Base-by-base conservation (phyloP, 306 rosid species). In the Senna tora region DNA sequence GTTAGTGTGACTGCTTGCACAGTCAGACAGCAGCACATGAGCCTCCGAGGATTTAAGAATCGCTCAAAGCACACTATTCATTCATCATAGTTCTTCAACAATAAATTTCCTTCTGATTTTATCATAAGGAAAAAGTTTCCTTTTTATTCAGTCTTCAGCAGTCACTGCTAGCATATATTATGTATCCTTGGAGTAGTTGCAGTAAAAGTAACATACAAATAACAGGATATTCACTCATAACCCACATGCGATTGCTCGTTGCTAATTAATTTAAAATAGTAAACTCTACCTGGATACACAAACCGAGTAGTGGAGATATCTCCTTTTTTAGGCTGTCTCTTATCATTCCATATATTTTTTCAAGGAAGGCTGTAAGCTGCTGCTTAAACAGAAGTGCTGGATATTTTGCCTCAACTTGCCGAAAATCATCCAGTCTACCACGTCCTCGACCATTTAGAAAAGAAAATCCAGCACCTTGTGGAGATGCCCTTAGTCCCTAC, bases 301-400 rank as follows among this genome's bases (percentile, higher is more conserved):
- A 55, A 53, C 88, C 90, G 15, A 88, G 90, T 66, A 88, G 66
- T 3, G 88, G 88, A 21, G 90, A 86, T 60, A 81, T 88, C 81
- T 80, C 90, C 71, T 84, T 88, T 84, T 85, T 88, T 28, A 88
- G 63, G 6, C 50, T 45, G 50, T 45, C 50, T 45, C 50, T 45
- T 45, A 45, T 45, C 50, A 45, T 45, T 45, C 50, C 50, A 45
- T 45, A 45, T 45, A 45, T 45, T 45, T 45, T 45, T 45, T 45
- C 50, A 4, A 45, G 50, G 50, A 45, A 45, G 17, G 50, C 50
- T 3, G 50, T 45, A 45, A 45, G 50, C 17, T 45, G 50, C 50
- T 45, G 50, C 50, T 45, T 45, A 14, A 45, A 45, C 17, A 45
- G 50, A 16, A 45, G 50, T 45, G 50, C 50, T 13, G 50, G 50